Conservation (phyloP, 257 asterid species). For the Cordia subcordata region DNA sequence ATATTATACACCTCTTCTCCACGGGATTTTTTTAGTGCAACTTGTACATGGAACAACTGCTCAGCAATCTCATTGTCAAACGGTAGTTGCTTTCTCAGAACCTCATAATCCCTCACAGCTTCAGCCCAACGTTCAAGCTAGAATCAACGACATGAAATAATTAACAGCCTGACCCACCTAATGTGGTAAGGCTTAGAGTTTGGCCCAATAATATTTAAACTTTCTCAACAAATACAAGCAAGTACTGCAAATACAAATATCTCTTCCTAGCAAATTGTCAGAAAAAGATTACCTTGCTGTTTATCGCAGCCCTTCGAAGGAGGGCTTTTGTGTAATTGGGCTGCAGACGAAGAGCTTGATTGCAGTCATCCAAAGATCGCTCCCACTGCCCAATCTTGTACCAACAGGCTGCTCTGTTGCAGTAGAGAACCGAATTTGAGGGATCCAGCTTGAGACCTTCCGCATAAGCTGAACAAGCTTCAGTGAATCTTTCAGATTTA, state of each 20-base stretch:
- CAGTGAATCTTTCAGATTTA: slow-evolving; percentile 60
- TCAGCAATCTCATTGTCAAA: slow-evolving; percentile 63
- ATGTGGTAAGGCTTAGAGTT: too few relatives aligned
- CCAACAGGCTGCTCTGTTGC: slow-evolving; percentile 91
- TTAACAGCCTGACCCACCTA: too few relatives aligned
- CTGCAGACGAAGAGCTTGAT: slow-evolving; percentile 60
- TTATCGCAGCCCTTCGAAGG: slow-evolving; percentile 68
- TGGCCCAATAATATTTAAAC: too few relatives aligned
- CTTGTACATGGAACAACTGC: slow-evolving; percentile 56
- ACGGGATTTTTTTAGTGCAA: slow-evolving; percentile 49
- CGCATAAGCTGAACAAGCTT: slow-evolving; percentile 68
- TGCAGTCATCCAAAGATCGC: slow-evolving; percentile 56
- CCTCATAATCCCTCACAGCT: slow-evolving; percentile 70
- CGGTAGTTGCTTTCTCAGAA: slow-evolving; percentile 54
- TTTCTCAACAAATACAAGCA: too few relatives aligned
- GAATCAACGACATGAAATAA: slow-evolving; percentile 5
- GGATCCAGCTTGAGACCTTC: slow-evolving; percentile 64
- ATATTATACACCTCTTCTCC: slow-evolving; percentile 60
- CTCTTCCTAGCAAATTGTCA: background rate
- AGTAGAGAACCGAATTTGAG: slow-evolving; percentile 56
- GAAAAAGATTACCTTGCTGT: slow-evolving; percentile 42
- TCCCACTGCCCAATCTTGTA: slow-evolving; percentile 71
- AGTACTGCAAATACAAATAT: background rate
- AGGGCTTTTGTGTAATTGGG: slow-evolving; percentile 67
- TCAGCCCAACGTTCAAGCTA: slow-evolving; percentile 71